Conservation (phyloP, 2,329 filamentous ascomycete species). For the Claviceps quebecensis region DNA sequence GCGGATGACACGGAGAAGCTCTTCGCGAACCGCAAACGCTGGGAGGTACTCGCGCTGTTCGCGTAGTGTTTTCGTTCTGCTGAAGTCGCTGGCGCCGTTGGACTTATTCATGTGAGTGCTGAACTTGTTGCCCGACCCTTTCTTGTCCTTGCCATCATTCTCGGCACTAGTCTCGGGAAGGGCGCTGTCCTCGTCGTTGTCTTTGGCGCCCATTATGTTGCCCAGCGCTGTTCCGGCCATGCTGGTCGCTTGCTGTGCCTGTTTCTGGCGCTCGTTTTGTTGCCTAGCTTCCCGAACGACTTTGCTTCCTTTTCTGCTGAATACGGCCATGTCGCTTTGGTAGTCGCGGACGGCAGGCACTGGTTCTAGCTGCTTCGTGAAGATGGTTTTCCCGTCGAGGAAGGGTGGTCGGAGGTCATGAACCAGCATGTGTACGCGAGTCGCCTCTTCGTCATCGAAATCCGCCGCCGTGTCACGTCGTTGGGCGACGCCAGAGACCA, state of each 20-base stretch:
- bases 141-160: slow-evolving; percentile 38
- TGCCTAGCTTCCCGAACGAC: slow-evolving; percentile 85
- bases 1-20: slow-evolving; percentile 77
- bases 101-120: slow-evolving; percentile 78
- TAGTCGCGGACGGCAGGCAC: slow-evolving; percentile 84
- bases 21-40: slow-evolving; percentile 91
- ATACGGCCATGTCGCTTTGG: slow-evolving; percentile 98
- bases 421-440: slow-evolving; percentile 76
- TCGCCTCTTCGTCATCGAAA: slow-evolving; percentile 85
- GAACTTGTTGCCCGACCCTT: slow-evolving; percentile 54
- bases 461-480: slow-evolving; percentile 66
- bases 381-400: slow-evolving; percentile 84
- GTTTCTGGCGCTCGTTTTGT: slow-evolving; percentile 83
- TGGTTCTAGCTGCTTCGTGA: slow-evolving; percentile 93
- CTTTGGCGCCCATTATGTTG: slow-evolving; percentile 90
- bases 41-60: slow-evolving; percentile 91
- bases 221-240: slow-evolving; percentile 83
- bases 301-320: slow-evolving; percentile 85
- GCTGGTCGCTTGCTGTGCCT: slow-evolving; percentile 89
- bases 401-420: slow-evolving; percentile 93
- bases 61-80: slow-evolving; percentile 73
- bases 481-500: slow-evolving; percentile 91
- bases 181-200: slow-evolving; percentile 84
- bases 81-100: slow-evolving; percentile 80
- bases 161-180: slow-evolving; percentile 62